Evolutionary conservation across 2,329 filamentous ascomycete species (phyloP).

Genomic region (Pestalotiopsis sp.): DNA sequence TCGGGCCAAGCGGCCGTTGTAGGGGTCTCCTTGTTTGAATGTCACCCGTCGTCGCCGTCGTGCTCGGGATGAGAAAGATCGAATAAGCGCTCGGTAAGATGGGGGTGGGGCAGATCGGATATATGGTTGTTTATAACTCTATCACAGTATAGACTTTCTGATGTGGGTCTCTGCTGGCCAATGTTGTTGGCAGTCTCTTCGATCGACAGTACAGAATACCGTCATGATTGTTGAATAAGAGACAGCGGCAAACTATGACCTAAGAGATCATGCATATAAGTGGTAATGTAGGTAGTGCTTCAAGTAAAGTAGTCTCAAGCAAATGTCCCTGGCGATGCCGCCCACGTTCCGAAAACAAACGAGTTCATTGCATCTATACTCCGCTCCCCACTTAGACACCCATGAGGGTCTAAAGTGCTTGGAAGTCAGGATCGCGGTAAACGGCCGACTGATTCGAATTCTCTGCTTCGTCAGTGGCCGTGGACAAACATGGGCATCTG

Average conservation of each 20-base stretch:
- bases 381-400: neutral
- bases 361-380: neutral
- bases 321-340: neutral
- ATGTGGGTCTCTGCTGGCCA: neutral
- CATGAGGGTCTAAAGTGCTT: neutral
- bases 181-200: neutral
- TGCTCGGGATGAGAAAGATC: neutral
- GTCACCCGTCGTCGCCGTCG: neutral
- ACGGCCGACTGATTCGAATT: slow-evolving; percentile 11
- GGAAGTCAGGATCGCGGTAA: neutral
- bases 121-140: neutral
- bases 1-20: neutral
- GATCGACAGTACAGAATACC: neutral
- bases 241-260: neutral
- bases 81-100: neutral
- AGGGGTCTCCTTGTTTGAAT: neutral
- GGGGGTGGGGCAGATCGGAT: neutral
- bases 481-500: neutral
- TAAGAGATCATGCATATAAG: neutral
- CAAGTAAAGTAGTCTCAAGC: neutral
- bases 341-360: neutral
- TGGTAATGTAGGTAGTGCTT: neutral
- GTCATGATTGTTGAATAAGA: neutral
- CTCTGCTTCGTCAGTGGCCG: neutral
- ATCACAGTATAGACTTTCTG: neutral